Conservation (phyloP, 208 protist genomes). For the Lotmaria passim region DNA sequence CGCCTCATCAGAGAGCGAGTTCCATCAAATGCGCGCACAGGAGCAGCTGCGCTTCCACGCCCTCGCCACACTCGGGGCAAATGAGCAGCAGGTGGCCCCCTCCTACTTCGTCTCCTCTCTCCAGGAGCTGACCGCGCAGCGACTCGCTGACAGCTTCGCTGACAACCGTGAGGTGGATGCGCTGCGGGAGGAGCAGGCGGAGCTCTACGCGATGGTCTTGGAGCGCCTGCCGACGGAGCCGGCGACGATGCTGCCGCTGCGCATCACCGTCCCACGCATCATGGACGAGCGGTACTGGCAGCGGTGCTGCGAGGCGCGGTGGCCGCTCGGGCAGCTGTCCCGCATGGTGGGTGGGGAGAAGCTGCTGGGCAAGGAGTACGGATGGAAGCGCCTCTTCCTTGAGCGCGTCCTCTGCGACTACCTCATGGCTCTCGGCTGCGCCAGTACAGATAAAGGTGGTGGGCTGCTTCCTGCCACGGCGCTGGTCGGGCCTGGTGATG, state of each 20-base stretch:
- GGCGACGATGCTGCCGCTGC: constrained; percentile 49
- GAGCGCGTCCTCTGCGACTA: constrained; percentile 80
- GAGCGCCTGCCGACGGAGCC: constrained; percentile 54
- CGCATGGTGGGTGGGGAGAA: constrained; percentile 37
- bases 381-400: constrained; percentile 90
- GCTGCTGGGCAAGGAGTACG: constrained; percentile 42
- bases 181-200: constrained; percentile 45
- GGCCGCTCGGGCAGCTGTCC: constrained; percentile 86
- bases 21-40: constrained; percentile 67
- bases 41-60: constrained; percentile 42
- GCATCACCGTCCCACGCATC: constrained; percentile 51
- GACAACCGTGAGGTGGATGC: constrained; percentile 59
- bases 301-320: constrained; percentile 75
- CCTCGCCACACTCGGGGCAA: constrained; percentile 24
- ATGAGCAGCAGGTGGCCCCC: constrained; percentile 27
- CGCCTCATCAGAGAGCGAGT: constrained; percentile 50
- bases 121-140: constrained; percentile 67
- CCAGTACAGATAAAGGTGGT: constrained; percentile 5
- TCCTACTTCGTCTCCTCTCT: constrained; percentile 88
- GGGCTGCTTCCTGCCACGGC: constrained; percentile 19
- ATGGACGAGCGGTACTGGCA: constrained; percentile 65
- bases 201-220: constrained; percentile 79
- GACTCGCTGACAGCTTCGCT: constrained; percentile 75
- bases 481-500: not conserved
- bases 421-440: constrained; percentile 57